These are phyloP conservation scores for Cordia subcordata DNA, from an alignment of 257 asterid genomes.

Conservation along the genomic window DNA sequence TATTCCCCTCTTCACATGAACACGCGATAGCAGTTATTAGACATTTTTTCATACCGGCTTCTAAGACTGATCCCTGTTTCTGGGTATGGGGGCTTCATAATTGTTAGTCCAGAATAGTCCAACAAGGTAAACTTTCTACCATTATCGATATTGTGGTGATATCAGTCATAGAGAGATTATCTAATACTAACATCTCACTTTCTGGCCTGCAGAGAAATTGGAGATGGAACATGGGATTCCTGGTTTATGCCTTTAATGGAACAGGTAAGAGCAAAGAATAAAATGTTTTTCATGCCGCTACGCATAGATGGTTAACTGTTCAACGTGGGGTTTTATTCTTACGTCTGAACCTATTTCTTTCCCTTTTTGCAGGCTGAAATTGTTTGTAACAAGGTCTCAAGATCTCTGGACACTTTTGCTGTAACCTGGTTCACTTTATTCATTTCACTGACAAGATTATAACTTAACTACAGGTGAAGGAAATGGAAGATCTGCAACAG, in stretches of 20 bases:
- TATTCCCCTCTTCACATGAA: too few species aligned
- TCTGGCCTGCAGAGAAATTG: slow-evolving; percentile 59
- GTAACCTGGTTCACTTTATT: not conserved
- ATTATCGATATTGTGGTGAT: too few species aligned
- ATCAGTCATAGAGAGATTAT: not conserved
- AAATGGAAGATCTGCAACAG: slow-evolving; percentile 66
- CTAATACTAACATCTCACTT: slow-evolving; percentile 2
- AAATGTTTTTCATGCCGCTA: not conserved
- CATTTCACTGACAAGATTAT: slow-evolving; percentile 13
- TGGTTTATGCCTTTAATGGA: slow-evolving; percentile 82
- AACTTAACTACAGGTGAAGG: slow-evolving; percentile 60
- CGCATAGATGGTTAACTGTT: not conserved
- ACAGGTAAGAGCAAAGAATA: slow-evolving; percentile 43
- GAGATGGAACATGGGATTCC: slow-evolving; percentile 91
- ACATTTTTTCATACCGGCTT: too few species aligned
- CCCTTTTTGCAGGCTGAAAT: slow-evolving; percentile 66
- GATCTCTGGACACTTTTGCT: not conserved
- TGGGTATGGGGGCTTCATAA: too few species aligned
- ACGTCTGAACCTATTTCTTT: slow-evolving; percentile 15
- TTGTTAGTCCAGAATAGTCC: too few species aligned
- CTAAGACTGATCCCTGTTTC: too few species aligned
- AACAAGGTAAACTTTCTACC: too few species aligned
- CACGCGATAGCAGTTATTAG: too few species aligned
- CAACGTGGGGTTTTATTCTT: not conserved
- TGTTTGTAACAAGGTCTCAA: slow-evolving; percentile 66